Evolutionary conservation across 129 eudicot genomes (phyloP).

Genomic region (Centrapalus pauciflorus): DNA sequence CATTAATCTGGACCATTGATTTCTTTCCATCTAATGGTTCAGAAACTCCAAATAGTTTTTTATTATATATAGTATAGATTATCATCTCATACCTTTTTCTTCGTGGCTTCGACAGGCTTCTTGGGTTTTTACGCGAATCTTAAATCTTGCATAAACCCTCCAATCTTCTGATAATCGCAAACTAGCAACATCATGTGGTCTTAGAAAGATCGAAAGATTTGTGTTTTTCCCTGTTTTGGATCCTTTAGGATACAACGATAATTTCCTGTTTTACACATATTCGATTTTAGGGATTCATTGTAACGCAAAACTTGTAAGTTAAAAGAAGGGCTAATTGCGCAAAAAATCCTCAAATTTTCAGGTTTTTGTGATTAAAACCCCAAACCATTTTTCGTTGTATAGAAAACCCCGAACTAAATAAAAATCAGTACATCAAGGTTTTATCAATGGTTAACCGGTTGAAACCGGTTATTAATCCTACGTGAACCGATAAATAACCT

Average conservation of each 20-base stretch:
- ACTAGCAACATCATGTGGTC: conserved; percentile 22
- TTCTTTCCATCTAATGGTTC: too few species aligned
- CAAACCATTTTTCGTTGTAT: too few species aligned
- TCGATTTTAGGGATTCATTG: not conserved
- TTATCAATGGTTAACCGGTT: too few species aligned
- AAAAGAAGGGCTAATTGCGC: too few species aligned
- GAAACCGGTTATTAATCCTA: too few species aligned
- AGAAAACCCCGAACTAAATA: too few species aligned
- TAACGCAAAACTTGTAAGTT: too few species aligned
- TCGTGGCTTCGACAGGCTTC: conserved; percentile 4
- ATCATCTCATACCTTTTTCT: conserved; percentile 11
- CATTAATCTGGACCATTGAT: too few species aligned
- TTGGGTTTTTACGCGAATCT: conserved; percentile 23
- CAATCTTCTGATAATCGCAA: conserved; percentile 15
- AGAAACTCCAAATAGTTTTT: not conserved
- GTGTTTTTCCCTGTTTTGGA: conserved; percentile 27
- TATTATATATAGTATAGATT: not conserved
- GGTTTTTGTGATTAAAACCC: too few species aligned
- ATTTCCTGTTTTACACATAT: conserved; percentile 24
- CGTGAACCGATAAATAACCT: too few species aligned
- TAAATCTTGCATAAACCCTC: conserved; percentile 31
- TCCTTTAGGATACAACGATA: conserved; percentile 32
- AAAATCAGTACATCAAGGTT: too few species aligned
- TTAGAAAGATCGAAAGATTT: conserved; percentile 30
- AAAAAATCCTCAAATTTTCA: too few species aligned